Evolutionary conservation across 2,329 filamentous ascomycete genomes (phyloP), one percentile per base, ranked within the genome.

Genomic region (Fonsecaea nubica): DNA sequence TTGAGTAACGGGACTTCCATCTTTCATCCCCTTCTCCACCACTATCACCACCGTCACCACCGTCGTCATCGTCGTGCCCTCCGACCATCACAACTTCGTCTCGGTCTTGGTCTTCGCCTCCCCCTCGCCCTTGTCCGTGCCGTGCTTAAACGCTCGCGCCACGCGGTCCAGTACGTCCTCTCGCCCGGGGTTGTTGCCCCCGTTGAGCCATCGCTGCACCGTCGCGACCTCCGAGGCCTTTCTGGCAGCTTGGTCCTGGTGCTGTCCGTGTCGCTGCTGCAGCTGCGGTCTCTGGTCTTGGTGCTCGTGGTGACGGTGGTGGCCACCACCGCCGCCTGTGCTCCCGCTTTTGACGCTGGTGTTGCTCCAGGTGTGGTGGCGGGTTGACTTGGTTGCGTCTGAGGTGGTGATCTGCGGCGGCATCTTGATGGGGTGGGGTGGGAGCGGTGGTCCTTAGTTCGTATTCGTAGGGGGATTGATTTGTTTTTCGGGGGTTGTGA

Each of bases 311-410:
- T 30, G 30, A 30, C 33, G 12, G 32, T 36, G 59, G 9, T 33
- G 18, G 30, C 30, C 15, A 33, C 12, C 4, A 4, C 53, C 42
- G n/a, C 60, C 64, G 18, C 64, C 25, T 10, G 64, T 56, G 30
- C 55, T 58, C 12, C 65, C 65, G 58, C 62, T 67, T 18, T 42
- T 52, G 35, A 64, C 62, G 54, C 62, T 64, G 53, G 60, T 58
- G 4, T 52, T 67, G 65, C 65, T 67, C 25, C 62, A 67, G 10
- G 63, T 6, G 30, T 55, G 45, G 2, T 50, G n/a, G 8, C 45
- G 45, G 18, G 45, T 3, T 1, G 18, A 25, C 25, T 25, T 21
- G 45, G 18, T 21, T 3, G 45, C 12, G 45, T 50, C 21, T 9
- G 45, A 50, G 18, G 45, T 25, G 21, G 45, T 25, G 4, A 21